These are phyloP conservation scores for Umbelopsis vinacea DNA, from an alignment of 192 early-diverging fungal species.

Conservation along the genomic window DNA sequence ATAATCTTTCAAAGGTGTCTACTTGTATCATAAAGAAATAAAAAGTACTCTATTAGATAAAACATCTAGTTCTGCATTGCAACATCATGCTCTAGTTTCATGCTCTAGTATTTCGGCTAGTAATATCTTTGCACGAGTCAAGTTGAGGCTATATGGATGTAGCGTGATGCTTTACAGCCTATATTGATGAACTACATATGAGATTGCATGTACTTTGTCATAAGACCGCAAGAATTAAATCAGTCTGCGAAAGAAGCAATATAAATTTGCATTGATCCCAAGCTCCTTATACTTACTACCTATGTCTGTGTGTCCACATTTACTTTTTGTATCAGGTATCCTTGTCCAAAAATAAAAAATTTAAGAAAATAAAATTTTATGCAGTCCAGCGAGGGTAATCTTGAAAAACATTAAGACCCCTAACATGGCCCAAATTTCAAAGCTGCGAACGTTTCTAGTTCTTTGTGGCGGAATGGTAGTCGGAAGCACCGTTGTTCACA, in stretches of 20 bases:
- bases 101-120: no score
- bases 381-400: not conserved
- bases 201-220: no score
- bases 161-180: no score
- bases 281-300: no score
- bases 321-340: no score
- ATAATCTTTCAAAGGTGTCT: not conserved
- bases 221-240: no score
- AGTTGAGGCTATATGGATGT: no score
- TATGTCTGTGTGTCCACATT: no score
- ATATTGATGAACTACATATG: no score
- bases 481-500: conserved; percentile 29
- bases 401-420: not conserved
- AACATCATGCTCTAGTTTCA: not conserved
- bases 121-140: no score
- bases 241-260: no score
- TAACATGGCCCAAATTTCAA: conserved; percentile 22
- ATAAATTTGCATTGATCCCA: no score
- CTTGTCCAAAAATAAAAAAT: not conserved
- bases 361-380: not conserved
- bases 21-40: conserved; percentile 6
- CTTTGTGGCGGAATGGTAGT: conserved; percentile 31
- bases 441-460: conserved; percentile 22
- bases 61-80: not conserved
- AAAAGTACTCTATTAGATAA: not conserved